Evolutionary conservation across 108 stramenopile genomes (phyloP).

Genomic region (Discostella stelligeroides): DNA sequence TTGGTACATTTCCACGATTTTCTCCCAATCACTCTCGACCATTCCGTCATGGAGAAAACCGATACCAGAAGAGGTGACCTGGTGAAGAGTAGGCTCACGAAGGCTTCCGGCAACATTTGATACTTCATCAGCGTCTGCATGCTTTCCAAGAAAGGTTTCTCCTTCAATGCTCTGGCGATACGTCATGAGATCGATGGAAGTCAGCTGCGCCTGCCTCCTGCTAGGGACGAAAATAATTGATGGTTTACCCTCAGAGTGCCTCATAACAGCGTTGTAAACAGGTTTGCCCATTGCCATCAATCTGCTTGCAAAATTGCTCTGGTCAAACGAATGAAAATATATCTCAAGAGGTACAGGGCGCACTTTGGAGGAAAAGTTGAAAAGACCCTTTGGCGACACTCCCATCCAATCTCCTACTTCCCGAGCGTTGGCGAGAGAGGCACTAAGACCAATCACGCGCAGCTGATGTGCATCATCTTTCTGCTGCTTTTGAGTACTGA

Average conservation of each 20-base stretch:
- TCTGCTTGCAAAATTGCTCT: slow-evolving; percentile 87
- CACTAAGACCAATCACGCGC: slow-evolving; percentile 93
- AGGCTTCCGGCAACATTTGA: slow-evolving; percentile 44
- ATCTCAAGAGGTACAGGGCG: slow-evolving; percentile 95
- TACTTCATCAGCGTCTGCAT: slow-evolving; percentile 29
- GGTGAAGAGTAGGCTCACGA: slow-evolving; percentile 86
- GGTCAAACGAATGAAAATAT: slow-evolving; percentile 93
- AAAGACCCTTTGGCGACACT: slow-evolving; percentile 79
- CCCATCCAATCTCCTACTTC: slow-evolving; percentile 99
- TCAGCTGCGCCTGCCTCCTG: slow-evolving; percentile 95
- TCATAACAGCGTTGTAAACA: slow-evolving; percentile 83
- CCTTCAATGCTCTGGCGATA: slow-evolving; percentile 78
- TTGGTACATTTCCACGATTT: slow-evolving; percentile 72
- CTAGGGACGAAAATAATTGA: slow-evolving; percentile 95
- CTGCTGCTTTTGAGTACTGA: slow-evolving; percentile 76
- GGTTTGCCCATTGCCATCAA: slow-evolving; percentile 98
- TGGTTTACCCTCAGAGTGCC: slow-evolving; percentile 76
- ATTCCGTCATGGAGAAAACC: slow-evolving; percentile 95
- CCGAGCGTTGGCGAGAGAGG: slow-evolving; percentile 95
- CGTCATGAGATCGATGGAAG: slow-evolving; percentile 97
- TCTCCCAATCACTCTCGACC: slow-evolving; percentile 74
- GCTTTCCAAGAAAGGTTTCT: slow-evolving; percentile 52
- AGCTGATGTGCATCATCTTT: slow-evolving; percentile 40
- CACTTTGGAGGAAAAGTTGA: slow-evolving; percentile 95
- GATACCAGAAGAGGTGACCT: slow-evolving; percentile 86